Evolutionary conservation across 495 filamentous ascomycete species (phyloP), one percentile per base, ranked within the genome.

Genomic region (Aspergillus steynii): DNA sequence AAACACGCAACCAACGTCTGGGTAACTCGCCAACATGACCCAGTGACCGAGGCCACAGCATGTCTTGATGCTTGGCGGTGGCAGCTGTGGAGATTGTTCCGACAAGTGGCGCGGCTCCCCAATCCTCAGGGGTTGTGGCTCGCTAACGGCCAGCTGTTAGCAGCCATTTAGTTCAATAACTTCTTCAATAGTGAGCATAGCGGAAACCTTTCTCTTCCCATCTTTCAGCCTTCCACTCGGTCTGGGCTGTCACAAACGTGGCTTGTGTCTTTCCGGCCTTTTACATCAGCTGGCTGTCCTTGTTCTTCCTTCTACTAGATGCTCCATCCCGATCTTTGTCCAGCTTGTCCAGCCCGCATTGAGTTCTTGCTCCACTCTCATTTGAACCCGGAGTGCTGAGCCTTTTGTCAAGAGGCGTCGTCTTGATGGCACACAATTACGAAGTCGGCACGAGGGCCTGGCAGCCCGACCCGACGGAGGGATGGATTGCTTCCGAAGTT

Each of bases 371-470:
- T 65, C 32, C 48, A 34, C 28, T 46, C 55, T 55, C 27, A 31
- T 54, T 56, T 42, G 48, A 55, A 58, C 57, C 52, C 47, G 34
- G 46, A 53, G 20, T 54, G 29, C 47, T 37, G 20, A 55, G 28
- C 51, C 26, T 7, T 53, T 32, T 20, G 29, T 25, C 29, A 54
- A 31, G 27, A 49, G 50, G 15, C 56, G 29, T 60, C 37, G 46
- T 56, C 65, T 67, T 64, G 53, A 97, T 98, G 96, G 92, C 93
- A 81, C 91, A 97, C 80, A 92, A 83, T 70, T 99, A 96, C 77
- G 95, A 98, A 86, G 88, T 97, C 67, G 96, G 94, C 65, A 98
- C 95, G 65, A 85, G 90, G 84, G 96, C 92, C 74, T 99, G 95
- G 95, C 93, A 98, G 84, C 92, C 96, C 62, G 95, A 99, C 80